These are phyloP conservation scores for Pseudozyma flocculosa DNA, from an alignment of 1,284 basidiomycete genomes.

Conservation along the genomic window DNA sequence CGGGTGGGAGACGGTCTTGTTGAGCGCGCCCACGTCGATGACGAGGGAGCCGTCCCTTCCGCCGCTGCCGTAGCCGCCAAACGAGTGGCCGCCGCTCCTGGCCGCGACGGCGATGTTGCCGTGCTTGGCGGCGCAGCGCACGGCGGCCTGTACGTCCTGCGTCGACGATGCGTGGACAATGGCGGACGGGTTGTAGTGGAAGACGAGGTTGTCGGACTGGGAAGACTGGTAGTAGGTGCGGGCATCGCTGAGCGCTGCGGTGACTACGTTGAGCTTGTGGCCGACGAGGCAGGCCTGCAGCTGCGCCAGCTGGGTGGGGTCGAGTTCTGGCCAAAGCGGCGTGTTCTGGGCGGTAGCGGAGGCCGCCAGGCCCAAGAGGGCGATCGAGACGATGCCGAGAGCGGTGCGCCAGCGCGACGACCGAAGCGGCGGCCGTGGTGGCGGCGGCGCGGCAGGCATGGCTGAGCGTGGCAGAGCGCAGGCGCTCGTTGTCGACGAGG, in stretches of 20 bases:
- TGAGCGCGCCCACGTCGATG: conserved; percentile 45
- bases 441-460: too few species aligned
- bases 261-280: background rate
- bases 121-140: conserved; percentile 41
- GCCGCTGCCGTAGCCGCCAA: conserved; percentile 51
- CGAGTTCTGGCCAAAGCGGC: too few species aligned
- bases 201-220: conserved; percentile 55
- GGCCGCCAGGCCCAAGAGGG: too few species aligned
- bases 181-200: conserved; percentile 53
- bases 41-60: conserved; percentile 51
- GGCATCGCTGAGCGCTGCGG: background rate
- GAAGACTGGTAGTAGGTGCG: conserved; percentile 9
- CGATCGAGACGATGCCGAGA: too few species aligned
- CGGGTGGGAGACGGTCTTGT: conserved; percentile 34
- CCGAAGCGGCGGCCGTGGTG: too few species aligned
- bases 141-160: conserved; percentile 39
- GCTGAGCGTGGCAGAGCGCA: too few species aligned
- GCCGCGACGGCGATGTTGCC: conserved; percentile 46
- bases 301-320: background rate
- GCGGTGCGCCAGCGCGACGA: too few species aligned
- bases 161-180: conserved; percentile 47
- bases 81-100: conserved; percentile 58
- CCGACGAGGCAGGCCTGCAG: background rate
- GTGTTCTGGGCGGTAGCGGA: too few species aligned
- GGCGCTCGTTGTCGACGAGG: too few species aligned